Conservation (phyloP, 768 basidiomycete species). For the Termitomyces sp. region DNA sequence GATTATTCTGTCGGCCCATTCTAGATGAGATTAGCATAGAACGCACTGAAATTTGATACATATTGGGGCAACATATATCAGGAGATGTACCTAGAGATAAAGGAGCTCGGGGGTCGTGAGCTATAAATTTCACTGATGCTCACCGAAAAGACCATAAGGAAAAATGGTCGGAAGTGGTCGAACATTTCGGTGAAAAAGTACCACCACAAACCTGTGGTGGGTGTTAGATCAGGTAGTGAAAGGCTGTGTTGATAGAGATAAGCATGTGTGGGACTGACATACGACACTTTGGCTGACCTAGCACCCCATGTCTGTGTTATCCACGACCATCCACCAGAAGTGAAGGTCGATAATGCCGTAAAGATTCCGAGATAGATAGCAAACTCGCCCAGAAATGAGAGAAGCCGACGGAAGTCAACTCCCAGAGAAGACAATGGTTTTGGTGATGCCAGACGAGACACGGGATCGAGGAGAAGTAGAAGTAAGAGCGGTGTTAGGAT, state of each 20-base stretch:
- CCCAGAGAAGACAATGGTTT: constrained; percentile 27
- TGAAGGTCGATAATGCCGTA: constrained; percentile 44
- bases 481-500: constrained; percentile 63
- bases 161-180: constrained; percentile 94
- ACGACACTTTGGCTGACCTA: constrained; percentile 42
- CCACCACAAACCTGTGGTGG: constrained; percentile 96
- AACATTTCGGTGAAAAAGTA: constrained; percentile 99
- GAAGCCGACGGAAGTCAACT: constrained; percentile 20
- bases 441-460: constrained; percentile 68
- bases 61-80: constrained; percentile 78
- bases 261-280: not conserved
- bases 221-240: constrained; percentile 82
- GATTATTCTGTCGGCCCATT: not conserved
- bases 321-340: constrained; percentile 65
- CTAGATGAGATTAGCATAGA: not conserved
- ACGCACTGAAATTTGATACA: constrained; percentile 84
- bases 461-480: constrained; percentile 54
- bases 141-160: constrained; percentile 91
- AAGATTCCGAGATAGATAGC: constrained; percentile 43
- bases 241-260: constrained; percentile 41
- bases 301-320: constrained; percentile 80
- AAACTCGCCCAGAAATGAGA: constrained; percentile 46
- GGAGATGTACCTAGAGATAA: constrained; percentile 59
- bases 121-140: constrained; percentile 16
- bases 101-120: not conserved